These are phyloP conservation scores for Phytophthora vignae DNA, from an alignment of 352 stramenopile genomes.

Conservation along the genomic window DNA sequence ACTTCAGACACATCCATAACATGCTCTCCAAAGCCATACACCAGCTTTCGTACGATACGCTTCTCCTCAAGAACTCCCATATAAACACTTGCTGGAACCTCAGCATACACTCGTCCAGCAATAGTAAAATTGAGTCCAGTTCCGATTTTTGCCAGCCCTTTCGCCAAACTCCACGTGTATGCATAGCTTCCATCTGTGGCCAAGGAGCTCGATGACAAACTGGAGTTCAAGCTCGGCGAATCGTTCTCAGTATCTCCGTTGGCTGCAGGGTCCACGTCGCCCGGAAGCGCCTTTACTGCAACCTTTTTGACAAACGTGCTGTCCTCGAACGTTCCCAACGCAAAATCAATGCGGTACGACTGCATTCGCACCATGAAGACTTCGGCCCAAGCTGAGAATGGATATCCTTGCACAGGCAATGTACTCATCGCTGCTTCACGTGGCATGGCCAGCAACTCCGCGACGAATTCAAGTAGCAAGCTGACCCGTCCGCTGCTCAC, in stretches of 20 bases:
- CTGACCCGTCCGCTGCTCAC: slow-evolving; percentile 59
- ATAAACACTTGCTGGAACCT: slow-evolving; percentile 39
- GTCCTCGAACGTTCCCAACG: slow-evolving; percentile 58
- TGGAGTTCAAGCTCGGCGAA: not conserved
- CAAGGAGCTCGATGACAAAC: slow-evolving; percentile 37
- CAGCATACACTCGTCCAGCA: slow-evolving; percentile 69
- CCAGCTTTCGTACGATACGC: slow-evolving; percentile 21
- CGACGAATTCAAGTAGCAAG: slow-evolving; percentile 64
- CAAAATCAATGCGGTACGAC: slow-evolving; percentile 62
- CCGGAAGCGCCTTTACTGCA: slow-evolving; percentile 51
- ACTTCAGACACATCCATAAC: slow-evolving; percentile 45
- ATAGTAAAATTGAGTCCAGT: slow-evolving; percentile 78
- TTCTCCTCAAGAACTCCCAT: slow-evolving; percentile 32
- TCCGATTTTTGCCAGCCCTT: slow-evolving; percentile 71
- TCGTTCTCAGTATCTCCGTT: slow-evolving; percentile 14
- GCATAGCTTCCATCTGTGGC: slow-evolving; percentile 73
- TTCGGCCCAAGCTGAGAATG: slow-evolving; percentile 51
- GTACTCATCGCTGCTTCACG: slow-evolving; percentile 5
- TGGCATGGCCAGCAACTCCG: slow-evolving; percentile 32
- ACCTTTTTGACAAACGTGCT: slow-evolving; percentile 53
- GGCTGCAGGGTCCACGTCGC: not conserved
- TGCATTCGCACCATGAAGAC: slow-evolving; percentile 56
- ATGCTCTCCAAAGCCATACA: slow-evolving; percentile 51
- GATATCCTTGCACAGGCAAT: slow-evolving; percentile 26
- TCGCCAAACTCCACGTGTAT: slow-evolving; percentile 60